Evolutionary conservation across 768 basidiomycete genomes (phyloP).

Genomic region (Mycena olivaceomarginata): DNA sequence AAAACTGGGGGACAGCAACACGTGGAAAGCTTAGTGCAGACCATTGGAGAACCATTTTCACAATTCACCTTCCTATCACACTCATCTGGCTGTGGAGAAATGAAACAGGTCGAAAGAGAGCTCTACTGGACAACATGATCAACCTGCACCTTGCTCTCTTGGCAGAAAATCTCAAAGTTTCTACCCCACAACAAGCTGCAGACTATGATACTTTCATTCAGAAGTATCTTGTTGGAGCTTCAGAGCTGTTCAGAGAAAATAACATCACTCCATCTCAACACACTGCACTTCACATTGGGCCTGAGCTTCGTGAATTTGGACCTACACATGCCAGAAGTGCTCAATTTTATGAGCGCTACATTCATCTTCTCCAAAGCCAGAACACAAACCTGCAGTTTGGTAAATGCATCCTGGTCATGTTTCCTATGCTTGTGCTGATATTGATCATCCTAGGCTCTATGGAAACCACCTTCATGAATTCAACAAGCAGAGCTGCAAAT

Average conservation of each 20-base stretch:
- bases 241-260: constrained; percentile 48
- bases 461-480: constrained; percentile 37
- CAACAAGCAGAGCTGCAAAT: constrained; percentile 27
- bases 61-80: constrained; percentile 56
- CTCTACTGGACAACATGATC: constrained; percentile 55
- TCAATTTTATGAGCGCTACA: constrained; percentile 41
- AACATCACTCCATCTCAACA: constrained; percentile 55
- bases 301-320: constrained; percentile 51
- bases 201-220: constrained; percentile 40
- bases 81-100: constrained; percentile 58
- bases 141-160: constrained; percentile 51
- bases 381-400: constrained; percentile 47
- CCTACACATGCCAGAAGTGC: constrained; percentile 47
- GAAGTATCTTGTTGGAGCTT: constrained; percentile 45
- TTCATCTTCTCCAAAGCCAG: constrained; percentile 42
- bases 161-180: constrained; percentile 42
- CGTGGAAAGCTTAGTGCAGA: constrained; percentile 57
- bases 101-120: constrained; percentile 35
- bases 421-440: too few species aligned
- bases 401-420: not conserved
- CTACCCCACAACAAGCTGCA: constrained; percentile 31
- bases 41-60: constrained; percentile 57
- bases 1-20: constrained; percentile 46
- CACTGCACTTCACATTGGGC: constrained; percentile 53
- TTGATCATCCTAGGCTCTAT: constrained; percentile 28